A percentile compares a stretch with the other conserved stretches of the same genome.
Evolutionary conservation across 2,329 filamentous ascomycete species (phyloP).

Genomic region (Harringtonia lauricola): DNA sequence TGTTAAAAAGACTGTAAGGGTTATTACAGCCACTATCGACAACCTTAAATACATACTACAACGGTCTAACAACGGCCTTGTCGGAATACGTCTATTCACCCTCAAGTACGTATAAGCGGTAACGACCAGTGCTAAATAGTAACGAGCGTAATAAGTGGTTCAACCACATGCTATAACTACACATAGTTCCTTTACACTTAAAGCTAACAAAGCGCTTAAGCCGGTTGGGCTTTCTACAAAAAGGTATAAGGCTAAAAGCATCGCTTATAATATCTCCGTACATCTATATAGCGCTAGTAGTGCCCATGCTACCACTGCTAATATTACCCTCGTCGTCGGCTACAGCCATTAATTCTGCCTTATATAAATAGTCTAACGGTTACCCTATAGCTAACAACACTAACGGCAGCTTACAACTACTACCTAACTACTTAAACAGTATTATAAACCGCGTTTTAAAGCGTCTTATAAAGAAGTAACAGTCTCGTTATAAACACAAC

Average conservation of each 20-base stretch:
- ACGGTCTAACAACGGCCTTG: too few relatives aligned
- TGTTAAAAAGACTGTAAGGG: too few relatives aligned
- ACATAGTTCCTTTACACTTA: slow-evolving; percentile 14
- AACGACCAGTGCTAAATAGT: slow-evolving; percentile 25
- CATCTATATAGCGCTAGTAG: neutral
- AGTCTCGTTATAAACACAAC: slow-evolving; percentile 26
- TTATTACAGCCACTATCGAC: too few relatives aligned
- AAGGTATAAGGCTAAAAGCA: neutral
- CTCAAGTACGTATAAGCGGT: slow-evolving; percentile 31
- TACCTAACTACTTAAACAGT: slow-evolving; percentile 1
- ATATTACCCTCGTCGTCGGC: neutral
- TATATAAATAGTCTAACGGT: neutral
- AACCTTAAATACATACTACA: too few relatives aligned
- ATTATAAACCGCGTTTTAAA: too few relatives aligned
- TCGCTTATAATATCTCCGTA: neutral
- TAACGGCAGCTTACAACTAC: slow-evolving; percentile 1
- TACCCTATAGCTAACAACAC: neutral
- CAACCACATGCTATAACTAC: slow-evolving; percentile 36
- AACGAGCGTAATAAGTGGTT: slow-evolving; percentile 29
- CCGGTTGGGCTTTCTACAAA: neutral
- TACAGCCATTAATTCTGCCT: neutral
- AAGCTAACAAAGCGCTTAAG: slow-evolving; percentile 5
- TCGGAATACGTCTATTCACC: slow-evolving; percentile 41
- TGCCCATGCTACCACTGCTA: neutral
- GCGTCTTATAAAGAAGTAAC: slow-evolving; percentile 13